Conservation (phyloP, 2,329 filamentous ascomycete species). For the Fusarium zealandicum region DNA sequence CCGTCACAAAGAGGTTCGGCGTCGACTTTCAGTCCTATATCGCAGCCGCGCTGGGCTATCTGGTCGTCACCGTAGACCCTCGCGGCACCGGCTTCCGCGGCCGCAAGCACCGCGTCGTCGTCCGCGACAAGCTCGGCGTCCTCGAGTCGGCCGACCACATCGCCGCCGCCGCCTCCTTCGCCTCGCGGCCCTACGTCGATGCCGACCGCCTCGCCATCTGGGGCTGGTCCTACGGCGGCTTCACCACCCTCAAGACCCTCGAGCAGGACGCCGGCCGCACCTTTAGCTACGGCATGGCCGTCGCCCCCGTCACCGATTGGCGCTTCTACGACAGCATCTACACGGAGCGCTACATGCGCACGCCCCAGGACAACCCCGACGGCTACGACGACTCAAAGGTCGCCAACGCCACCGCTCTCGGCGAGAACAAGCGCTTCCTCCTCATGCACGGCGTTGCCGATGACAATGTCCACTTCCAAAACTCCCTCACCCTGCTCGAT, state of each 20-base stretch:
- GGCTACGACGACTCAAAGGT: constrained; percentile 83
- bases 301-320: constrained; percentile 99
- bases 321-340: constrained; percentile 93
- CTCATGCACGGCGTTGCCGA: constrained; percentile 97
- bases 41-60: constrained; percentile 84
- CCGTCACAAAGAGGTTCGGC: constrained; percentile 78
- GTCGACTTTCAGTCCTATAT: constrained; percentile 93
- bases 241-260: constrained; percentile 92
- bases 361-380: constrained; percentile 77
- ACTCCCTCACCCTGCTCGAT: constrained; percentile 86
- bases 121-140: constrained; percentile 83
- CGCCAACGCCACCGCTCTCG: constrained; percentile 75
- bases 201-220: constrained; percentile 85
- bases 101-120: constrained; percentile 79
- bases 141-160: constrained; percentile 93
- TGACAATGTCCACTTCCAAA: constrained; percentile 98
- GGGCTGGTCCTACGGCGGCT: constrained; percentile 98
- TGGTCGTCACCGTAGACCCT: constrained; percentile 94
- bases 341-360: constrained; percentile 97
- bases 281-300: constrained; percentile 97
- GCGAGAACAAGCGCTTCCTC: constrained; percentile 83
- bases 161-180: constrained; percentile 84
- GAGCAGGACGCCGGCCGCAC: constrained; percentile 89
- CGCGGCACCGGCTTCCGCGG: constrained; percentile 92
- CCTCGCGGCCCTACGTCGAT: constrained; percentile 83